Conservation (phyloP, 2,329 filamentous ascomycete species). For the Colletotrichum aenigma region DNA sequence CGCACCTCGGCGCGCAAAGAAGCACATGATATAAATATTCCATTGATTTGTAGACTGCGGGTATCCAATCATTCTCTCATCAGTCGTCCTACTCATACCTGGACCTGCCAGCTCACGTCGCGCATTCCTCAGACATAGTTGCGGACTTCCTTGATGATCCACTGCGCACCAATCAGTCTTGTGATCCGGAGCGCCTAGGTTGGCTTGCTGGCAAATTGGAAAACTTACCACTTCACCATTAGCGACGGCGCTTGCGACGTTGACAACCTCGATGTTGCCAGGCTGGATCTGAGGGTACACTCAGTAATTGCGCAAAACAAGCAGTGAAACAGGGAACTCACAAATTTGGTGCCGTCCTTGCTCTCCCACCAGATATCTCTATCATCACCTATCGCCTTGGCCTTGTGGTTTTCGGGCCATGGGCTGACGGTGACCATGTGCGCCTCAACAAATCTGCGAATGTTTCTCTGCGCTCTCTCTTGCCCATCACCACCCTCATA, state of each 20-base stretch:
- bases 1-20: background rate
- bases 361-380: constrained; percentile 83
- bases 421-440: constrained; percentile 80
- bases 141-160: constrained; percentile 66
- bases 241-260: constrained; percentile 74
- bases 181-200: background rate
- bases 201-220: background rate
- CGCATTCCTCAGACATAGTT: constrained; percentile 39
- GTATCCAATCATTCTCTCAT: background rate
- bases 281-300: constrained; percentile 69
- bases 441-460: constrained; percentile 82
- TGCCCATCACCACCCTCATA: constrained; percentile 79
- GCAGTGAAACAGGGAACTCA: constrained; percentile 44
- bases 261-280: constrained; percentile 77
- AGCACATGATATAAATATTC: background rate
- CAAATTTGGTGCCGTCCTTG: constrained; percentile 68
- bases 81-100: background rate
- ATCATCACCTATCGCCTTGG: constrained; percentile 67
- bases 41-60: background rate
- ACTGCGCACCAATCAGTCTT: constrained; percentile 41
- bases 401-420: constrained; percentile 72
- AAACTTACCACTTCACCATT: constrained; percentile 80
- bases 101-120: background rate
- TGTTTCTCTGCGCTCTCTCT: constrained; percentile 76
- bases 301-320: background rate